Evolutionary conservation across 2,329 filamentous ascomycete genomes (phyloP).

Genomic region (Scedosporium aurantiacum): DNA sequence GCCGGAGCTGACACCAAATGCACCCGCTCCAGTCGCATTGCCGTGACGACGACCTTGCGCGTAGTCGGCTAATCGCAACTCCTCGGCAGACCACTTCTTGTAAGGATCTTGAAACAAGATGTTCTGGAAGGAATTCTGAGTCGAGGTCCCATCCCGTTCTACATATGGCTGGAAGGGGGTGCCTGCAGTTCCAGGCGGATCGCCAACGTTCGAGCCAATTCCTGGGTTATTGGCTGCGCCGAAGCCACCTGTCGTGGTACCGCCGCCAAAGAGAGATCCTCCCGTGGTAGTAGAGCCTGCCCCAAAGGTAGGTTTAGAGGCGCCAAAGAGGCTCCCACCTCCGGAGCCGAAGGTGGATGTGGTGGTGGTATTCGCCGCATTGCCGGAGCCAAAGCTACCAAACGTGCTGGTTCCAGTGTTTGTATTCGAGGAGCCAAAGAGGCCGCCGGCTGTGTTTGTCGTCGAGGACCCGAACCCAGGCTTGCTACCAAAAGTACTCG

Average conservation of each 20-base stretch:
- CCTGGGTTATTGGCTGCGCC: constrained; percentile 34
- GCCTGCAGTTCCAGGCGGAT: constrained; percentile 58
- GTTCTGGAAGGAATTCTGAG: constrained; percentile 61
- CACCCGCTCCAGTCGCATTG: constrained; percentile 72
- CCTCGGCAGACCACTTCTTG: constrained; percentile 83
- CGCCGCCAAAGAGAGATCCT: constrained; percentile 35
- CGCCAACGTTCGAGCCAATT: constrained; percentile 39
- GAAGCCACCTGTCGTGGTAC: constrained; percentile 27
- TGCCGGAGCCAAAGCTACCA: constrained; percentile 28
- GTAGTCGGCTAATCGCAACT: constrained; percentile 77
- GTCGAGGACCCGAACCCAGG: constrained; percentile 40
- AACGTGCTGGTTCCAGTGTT: constrained; percentile 23
- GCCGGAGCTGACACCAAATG: constrained; percentile 57
- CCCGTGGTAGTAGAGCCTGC: constrained; percentile 26
- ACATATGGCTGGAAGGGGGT: constrained; percentile 57
- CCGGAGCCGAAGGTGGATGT: constrained; percentile 29
- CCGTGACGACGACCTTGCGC: constrained; percentile 74
- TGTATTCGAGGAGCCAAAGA: constrained; percentile 32
- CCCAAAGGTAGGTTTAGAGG: constrained; percentile 37
- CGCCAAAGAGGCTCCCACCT: constrained; percentile 43
- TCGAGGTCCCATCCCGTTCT: constrained; percentile 61
- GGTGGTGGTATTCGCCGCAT: constrained; percentile 15
- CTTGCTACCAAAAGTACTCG: constrained; percentile 30
- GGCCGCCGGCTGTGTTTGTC: constrained; percentile 28
- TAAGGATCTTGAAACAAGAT: constrained; percentile 70